Conservation (phyloP, 2,329 filamentous ascomycete genomes). For the Diplocarpon rosae region DNA sequence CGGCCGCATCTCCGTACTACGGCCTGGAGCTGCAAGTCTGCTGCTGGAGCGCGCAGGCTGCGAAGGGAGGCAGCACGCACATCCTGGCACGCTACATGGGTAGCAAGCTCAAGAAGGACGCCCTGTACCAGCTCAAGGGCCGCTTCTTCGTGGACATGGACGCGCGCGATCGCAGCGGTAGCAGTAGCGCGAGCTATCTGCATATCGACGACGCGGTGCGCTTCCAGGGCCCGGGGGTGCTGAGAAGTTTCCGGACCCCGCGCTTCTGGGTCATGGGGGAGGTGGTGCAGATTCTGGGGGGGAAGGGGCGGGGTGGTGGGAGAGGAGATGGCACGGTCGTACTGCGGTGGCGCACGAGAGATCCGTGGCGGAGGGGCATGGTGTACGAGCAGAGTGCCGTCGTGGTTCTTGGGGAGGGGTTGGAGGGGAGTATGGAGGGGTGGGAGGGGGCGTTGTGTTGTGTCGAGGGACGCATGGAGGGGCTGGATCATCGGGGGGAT, state of each 20-base stretch:
- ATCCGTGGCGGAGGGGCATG: constrained; percentile 12
- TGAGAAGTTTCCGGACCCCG: constrained; percentile 12
- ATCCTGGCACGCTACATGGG: constrained; percentile 13
- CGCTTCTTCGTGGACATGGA: constrained; percentile 11
- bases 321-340: not conserved
- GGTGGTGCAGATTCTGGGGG: constrained; percentile 6
- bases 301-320: not conserved
- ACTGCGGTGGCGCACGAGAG: constrained; percentile 11
- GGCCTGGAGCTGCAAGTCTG: constrained; percentile 13
- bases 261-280: constrained; percentile 11
- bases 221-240: constrained; percentile 15
- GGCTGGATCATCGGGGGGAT: constrained; percentile 9
- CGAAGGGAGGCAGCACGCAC: constrained; percentile 2
- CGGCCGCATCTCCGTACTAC: constrained; percentile 13
- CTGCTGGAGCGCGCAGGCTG: constrained; percentile 5
- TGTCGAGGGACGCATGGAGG: constrained; percentile 14
- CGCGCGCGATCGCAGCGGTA: not conserved
- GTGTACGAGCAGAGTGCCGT: constrained; percentile 12
- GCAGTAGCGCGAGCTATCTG: constrained; percentile 10
- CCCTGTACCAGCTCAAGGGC: constrained; percentile 14
- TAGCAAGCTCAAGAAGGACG: constrained; percentile 13
- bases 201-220: constrained; percentile 14
- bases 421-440: constrained; percentile 5
- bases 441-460: constrained; percentile 7
- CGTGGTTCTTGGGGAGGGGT: constrained; percentile 7